phyloP scores from a whole-genome alignment of 768 basidiomycete species.

The Rhizopogon rudus region DNA sequence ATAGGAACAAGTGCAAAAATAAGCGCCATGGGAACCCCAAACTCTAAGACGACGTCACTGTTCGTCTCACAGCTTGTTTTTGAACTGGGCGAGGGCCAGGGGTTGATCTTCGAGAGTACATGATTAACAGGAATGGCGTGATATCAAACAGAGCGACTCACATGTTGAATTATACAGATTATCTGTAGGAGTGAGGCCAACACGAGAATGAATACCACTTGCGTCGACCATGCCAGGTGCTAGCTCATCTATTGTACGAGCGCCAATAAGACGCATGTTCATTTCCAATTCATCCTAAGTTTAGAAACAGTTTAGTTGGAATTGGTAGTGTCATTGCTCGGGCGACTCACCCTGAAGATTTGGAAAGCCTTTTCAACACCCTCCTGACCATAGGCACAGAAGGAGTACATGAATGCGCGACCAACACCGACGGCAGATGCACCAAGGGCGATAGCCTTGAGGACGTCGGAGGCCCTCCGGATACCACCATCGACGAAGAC shows the following conservation, averaged over 20 bases:
- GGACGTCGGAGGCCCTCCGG: constrained; percentile 80
- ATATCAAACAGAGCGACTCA: constrained; percentile 35
- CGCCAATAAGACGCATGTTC: constrained; percentile 92
- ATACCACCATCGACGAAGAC: constrained; percentile 95
- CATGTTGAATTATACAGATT: constrained; percentile 79
- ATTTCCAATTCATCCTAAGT: constrained; percentile 94
- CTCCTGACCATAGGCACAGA: constrained; percentile 82
- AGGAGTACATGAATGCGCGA: constrained; percentile 84
- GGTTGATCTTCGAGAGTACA: constrained; percentile 19
- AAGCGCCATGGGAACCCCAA: too few relatives aligned
- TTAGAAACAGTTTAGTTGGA: background rate
- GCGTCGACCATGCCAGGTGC: constrained; percentile 89
- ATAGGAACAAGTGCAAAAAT: background rate
- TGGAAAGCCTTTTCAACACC: constrained; percentile 82
- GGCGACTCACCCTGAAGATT: constrained; percentile 57
- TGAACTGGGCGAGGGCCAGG: constrained; percentile 26
- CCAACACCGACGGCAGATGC: constrained; percentile 90
- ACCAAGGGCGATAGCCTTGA: constrained; percentile 85
- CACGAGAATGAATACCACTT: constrained; percentile 59
- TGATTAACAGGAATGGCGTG: background rate
- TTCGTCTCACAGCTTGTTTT: constrained; percentile 5
- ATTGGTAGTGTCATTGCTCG: background rate
- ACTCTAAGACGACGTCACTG: background rate
- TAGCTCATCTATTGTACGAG: constrained; percentile 72
- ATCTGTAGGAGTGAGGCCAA: constrained; percentile 65